A percentile compares a stretch with the other conserved stretches of the same genome.
These are phyloP conservation scores for Ceratobasidium sp. DNA, from an alignment of 1,284 basidiomycete species.

Conservation along the genomic window DNA sequence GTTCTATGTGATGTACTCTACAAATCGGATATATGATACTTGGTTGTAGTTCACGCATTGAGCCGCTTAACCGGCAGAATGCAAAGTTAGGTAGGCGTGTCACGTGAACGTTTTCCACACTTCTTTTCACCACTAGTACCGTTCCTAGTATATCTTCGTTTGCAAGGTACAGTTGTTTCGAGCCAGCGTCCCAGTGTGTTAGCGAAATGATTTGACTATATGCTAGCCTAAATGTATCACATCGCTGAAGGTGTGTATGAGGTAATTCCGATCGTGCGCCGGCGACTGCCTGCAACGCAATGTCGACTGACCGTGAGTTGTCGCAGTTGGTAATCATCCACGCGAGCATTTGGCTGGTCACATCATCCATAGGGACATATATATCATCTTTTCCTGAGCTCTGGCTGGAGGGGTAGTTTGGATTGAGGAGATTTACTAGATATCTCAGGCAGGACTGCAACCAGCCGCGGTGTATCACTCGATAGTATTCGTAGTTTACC, in stretches of 20 bases:
- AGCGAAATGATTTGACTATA: background rate
- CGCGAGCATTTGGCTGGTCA: slow-evolving; percentile 6
- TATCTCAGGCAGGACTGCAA: no score
- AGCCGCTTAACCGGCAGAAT: no score
- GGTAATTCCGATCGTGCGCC: background rate
- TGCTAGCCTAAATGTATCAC: background rate
- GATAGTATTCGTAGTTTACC: background rate
- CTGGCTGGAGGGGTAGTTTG: background rate
- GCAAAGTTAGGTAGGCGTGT: no score
- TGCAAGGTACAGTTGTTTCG: background rate
- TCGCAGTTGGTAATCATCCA: slow-evolving; percentile 10
- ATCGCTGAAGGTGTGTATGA: background rate
- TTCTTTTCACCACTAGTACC: no score
- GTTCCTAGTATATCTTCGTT: no score
- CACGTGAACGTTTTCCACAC: no score
- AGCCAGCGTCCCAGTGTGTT: background rate
- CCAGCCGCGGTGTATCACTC: background rate
- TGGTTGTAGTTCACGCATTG: no score
- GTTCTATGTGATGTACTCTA: no score
- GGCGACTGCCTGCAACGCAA: background rate
- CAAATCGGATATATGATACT: no score
- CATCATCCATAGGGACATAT: background rate
- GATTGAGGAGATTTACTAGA: no score
- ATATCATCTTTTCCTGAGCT: background rate
- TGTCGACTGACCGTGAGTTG: background rate